phyloP scores from a whole-genome alignment of 2,329 filamentous ascomycete genomes.

The Stachybotrys chartarum region DNA sequence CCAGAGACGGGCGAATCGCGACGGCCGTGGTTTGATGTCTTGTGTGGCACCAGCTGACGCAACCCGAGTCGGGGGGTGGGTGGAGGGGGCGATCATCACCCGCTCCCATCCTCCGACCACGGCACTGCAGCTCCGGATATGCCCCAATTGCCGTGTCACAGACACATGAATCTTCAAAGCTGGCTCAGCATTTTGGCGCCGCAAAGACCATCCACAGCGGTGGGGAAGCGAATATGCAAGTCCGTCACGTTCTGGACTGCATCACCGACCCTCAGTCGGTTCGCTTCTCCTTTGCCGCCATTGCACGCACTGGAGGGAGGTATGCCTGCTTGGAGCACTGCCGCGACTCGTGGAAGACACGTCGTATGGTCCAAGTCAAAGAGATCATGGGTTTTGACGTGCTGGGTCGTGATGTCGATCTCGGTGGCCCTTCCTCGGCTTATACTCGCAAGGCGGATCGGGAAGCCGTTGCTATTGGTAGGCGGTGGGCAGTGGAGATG shows the following conservation, averaged over 20 bases:
- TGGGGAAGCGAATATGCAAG: conserved; percentile 6
- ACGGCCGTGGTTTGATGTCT: neutral
- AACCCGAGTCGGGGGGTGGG: neutral
- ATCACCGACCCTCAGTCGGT: conserved; percentile 20
- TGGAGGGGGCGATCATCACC: neutral
- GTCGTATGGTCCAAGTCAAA: conserved; percentile 13
- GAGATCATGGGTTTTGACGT: conserved; percentile 13
- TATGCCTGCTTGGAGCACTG: conserved; percentile 23
- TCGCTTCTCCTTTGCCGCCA: conserved; percentile 13
- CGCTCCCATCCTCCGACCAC: neutral
- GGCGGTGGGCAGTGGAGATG: conserved; percentile 6
- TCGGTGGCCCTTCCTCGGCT: neutral
- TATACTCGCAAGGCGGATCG: conserved; percentile 1
- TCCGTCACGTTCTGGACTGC: conserved; percentile 20
- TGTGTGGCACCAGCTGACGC: neutral
- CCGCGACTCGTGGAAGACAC: conserved; percentile 11
- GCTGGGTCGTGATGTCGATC: neutral
- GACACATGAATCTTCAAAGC: conserved; percentile 5
- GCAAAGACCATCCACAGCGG: conserved; percentile 7
- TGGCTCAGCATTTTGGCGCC: conserved; percentile 13
- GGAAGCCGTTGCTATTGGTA: conserved; percentile 1
- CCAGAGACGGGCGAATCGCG: neutral
- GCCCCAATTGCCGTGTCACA: conserved; percentile 11
- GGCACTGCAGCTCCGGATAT: conserved; percentile 8
- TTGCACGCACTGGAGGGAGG: conserved; percentile 18